Conservation (phyloP, 1,139 yeast species). For the Dujonia santamariae region DNA sequence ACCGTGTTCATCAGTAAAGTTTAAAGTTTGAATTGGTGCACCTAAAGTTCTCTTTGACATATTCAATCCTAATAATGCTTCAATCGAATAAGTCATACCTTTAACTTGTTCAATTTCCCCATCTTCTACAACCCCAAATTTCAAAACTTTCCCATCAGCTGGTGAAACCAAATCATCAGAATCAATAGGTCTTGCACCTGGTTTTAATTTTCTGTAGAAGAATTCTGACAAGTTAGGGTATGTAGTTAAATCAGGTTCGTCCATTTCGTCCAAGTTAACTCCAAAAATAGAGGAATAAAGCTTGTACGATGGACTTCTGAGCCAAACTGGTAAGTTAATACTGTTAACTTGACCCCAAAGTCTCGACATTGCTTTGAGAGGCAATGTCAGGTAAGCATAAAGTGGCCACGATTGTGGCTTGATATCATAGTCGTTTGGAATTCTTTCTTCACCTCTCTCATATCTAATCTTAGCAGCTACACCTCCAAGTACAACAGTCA, state of each 20-base stretch:
- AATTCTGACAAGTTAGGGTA: slow-evolving; percentile 86
- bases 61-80: slow-evolving; percentile 77
- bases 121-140: slow-evolving; percentile 76
- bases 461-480: slow-evolving; percentile 54
- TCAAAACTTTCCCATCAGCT: slow-evolving; percentile 88
- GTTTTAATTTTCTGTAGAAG: slow-evolving; percentile 78
- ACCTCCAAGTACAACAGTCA: slow-evolving; percentile 62
- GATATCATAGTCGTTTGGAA: slow-evolving; percentile 40
- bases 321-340: slow-evolving; percentile 81
- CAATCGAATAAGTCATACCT: slow-evolving; percentile 90
- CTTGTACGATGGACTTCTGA: slow-evolving; percentile 78
- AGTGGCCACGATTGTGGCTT: slow-evolving; percentile 82
- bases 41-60: slow-evolving; percentile 43
- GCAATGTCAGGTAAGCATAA: slow-evolving; percentile 85
- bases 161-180: slow-evolving; percentile 77
- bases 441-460: slow-evolving; percentile 35
- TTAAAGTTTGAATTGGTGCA: slow-evolving; percentile 58
- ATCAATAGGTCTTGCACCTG: slow-evolving; percentile 79
- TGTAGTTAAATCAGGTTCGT: slow-evolving; percentile 70
- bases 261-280: slow-evolving; percentile 85
- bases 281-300: slow-evolving; percentile 82
- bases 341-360: slow-evolving; percentile 93
- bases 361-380: slow-evolving; percentile 86
- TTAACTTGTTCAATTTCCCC: slow-evolving; percentile 96
- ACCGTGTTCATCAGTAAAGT: slow-evolving; percentile 41